These are phyloP conservation scores for Trichosporon sp. DNA, from an alignment of 1,284 basidiomycete species.

Conservation along the genomic window DNA sequence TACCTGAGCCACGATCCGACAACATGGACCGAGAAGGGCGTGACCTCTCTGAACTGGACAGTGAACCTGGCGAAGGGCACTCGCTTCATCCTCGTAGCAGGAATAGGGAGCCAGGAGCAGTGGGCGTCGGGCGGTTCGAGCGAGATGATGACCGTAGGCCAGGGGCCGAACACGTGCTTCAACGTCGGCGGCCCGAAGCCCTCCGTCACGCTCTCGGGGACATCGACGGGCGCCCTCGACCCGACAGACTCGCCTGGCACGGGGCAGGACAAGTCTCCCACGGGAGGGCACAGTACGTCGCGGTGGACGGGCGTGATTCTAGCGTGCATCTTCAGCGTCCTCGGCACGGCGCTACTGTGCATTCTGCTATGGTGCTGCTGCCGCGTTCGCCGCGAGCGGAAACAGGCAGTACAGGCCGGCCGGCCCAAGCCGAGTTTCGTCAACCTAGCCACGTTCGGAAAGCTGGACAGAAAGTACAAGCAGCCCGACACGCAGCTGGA, in stretches of 20 bases:
- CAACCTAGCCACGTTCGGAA: conserved; percentile 9
- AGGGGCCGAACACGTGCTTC: conserved; percentile 32
- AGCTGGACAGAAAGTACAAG: conserved; percentile 5
- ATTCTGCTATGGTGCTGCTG: conserved; percentile 46
- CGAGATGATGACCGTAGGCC: conserved; percentile 44
- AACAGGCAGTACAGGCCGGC: conserved; percentile 9
- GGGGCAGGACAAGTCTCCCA: background rate
- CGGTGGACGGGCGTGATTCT: conserved; percentile 47
- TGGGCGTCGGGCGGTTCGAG: conserved; percentile 44
- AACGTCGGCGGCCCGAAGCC: conserved; percentile 21
- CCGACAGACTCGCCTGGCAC: background rate
- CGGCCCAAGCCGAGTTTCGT: conserved; percentile 8
- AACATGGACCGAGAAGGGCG: conserved; percentile 34
- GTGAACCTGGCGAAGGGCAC: conserved; percentile 43
- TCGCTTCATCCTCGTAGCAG: conserved; percentile 44
- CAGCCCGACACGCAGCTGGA: conserved; percentile 22
- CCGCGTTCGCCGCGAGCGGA: conserved; percentile 27
- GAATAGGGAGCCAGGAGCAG: conserved; percentile 39
- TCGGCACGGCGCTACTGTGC: conserved; percentile 39
- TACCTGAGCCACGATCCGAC: conserved; percentile 34
- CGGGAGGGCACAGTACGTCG: too few relatives aligned
- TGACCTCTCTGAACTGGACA: conserved; percentile 42
- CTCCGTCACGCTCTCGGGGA: conserved; percentile 26
- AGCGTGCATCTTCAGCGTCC: conserved; percentile 54
- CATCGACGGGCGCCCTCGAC: background rate